A percentile compares a stretch with the other conserved stretches of the same genome.
These are phyloP conservation scores for Coriaria nepalensis DNA, from an alignment of 306 rosid species.

Conservation along the genomic window DNA sequence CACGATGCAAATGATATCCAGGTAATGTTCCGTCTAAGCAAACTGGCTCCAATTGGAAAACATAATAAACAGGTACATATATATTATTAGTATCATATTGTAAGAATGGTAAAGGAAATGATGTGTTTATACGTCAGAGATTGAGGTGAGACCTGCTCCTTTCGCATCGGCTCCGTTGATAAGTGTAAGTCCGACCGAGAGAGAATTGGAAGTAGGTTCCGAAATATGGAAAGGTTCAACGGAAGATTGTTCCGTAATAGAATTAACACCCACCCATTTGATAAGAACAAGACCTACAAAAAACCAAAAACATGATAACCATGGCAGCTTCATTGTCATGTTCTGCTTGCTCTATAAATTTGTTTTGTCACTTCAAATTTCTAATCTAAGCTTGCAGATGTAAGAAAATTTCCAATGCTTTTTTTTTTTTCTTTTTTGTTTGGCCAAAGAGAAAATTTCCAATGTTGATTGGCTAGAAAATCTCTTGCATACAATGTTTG, in stretches of 20 bases:
- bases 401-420: no score
- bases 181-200: slow-evolving; percentile 72
- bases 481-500: no score
- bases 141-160: slow-evolving; percentile 59
- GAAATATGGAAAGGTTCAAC: slow-evolving; percentile 41
- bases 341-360: no score
- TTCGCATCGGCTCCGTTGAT: slow-evolving; percentile 53
- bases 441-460: no score
- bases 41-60: slow-evolving; percentile 24
- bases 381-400: no score
- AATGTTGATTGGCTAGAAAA: no score
- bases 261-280: slow-evolving; percentile 39
- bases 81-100: no score
- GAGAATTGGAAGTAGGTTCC: slow-evolving; percentile 10
- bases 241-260: slow-evolving; percentile 40
- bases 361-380: no score
- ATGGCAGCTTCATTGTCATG: no score
- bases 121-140: no score
- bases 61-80: neutral
- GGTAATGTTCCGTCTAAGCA: slow-evolving; percentile 95
- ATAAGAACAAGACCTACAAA: slow-evolving; percentile 21
- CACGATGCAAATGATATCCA: slow-evolving; percentile 74
- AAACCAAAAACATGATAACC: slow-evolving; percentile 29
- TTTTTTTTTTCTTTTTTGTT: no score
- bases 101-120: no score